Evolutionary conservation across 768 basidiomycete genomes (phyloP), one percentile per base, ranked within the genome.

Genomic region (Rhodotorula babjevae): DNA sequence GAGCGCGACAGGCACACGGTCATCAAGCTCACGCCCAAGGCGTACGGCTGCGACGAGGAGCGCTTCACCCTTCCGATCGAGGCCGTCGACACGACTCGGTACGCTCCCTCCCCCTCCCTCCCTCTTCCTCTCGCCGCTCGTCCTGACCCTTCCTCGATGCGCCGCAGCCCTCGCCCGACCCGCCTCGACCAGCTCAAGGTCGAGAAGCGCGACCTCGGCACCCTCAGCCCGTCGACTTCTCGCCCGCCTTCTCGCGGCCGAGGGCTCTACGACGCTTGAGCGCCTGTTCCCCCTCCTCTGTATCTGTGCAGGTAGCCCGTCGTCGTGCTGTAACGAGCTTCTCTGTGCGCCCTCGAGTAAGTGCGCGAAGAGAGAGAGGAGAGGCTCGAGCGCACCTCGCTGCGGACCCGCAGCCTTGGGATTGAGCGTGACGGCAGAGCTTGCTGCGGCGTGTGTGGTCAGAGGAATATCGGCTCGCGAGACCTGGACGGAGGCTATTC

Each of bases 1-100:
- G 78, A 76, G 42, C 69, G 95, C 67, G 9, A 36, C 36, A 75
- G 74, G 3, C 96, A 99, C 80, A 99, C 95, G 0, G 90, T 99
- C 50, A 96, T 99, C 81, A 98, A 98, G 82, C 85, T 99, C 59
- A 98, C 95, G 1, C 96, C 96, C 18, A 93, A 92, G 79, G 96
- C 96, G 2, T 99, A 98, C 80, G 96, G 96, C 52, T 98, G 95
- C 83, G 93, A 98, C 80, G 96, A 99, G 56, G 67, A 76, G 66
- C 92, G 91, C 63, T 98, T 93, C 80, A 85, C 90, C 1, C 83
- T 98, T 7, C 93, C 93, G 18, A 97, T 98, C 78, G 85, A 84
- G 36, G 95, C 95, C 2, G 95, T 98, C 40, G 91, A 98, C 81
- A 98, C 94, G 1, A 93, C 95, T 80, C 87, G 94, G 61, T 72